Percentiles rank a stretch among this genome's conserved stretches.
phyloP scores from a whole-genome alignment of 2,329 filamentous ascomycete genomes.

The Calonectria pauciramosa region DNA sequence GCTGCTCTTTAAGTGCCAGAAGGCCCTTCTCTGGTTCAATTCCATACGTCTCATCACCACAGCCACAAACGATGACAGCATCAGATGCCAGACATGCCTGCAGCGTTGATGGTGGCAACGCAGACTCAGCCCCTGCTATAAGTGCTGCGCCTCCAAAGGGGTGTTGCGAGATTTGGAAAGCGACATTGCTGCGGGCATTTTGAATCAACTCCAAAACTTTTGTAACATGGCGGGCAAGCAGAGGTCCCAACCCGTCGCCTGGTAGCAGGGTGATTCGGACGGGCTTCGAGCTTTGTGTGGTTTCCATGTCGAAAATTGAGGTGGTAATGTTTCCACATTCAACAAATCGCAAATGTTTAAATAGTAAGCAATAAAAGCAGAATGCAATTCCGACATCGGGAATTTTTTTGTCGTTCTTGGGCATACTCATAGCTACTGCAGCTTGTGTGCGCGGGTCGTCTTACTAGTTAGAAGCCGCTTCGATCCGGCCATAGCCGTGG shows the following conservation, averaged over 20 bases:
- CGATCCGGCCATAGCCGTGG: background rate
- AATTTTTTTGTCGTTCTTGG: background rate
- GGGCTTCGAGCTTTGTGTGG: background rate
- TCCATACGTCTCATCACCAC: background rate
- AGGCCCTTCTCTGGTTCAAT: conserved; percentile 84
- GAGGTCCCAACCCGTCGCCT: background rate
- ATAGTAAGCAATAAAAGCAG: background rate
- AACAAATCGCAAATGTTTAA: background rate
- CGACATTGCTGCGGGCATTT: background rate
- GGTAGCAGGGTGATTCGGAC: background rate
- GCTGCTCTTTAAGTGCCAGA: conserved; percentile 89
- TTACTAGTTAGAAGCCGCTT: background rate
- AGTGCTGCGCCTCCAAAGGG: background rate
- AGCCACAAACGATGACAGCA: background rate
- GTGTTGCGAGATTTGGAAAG: background rate
- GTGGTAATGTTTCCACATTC: too few relatives aligned
- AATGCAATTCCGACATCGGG: background rate
- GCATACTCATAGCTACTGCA: background rate
- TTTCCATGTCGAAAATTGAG: background rate
- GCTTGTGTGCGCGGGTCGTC: background rate
- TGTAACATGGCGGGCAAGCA: background rate
- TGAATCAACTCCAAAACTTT: background rate
- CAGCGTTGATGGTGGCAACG: background rate
- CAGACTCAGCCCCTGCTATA: background rate
- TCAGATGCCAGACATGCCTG: background rate